Evolutionary conservation across 179 eudicot genomes (phyloP).

Genomic region (Pouteria campechiana): DNA sequence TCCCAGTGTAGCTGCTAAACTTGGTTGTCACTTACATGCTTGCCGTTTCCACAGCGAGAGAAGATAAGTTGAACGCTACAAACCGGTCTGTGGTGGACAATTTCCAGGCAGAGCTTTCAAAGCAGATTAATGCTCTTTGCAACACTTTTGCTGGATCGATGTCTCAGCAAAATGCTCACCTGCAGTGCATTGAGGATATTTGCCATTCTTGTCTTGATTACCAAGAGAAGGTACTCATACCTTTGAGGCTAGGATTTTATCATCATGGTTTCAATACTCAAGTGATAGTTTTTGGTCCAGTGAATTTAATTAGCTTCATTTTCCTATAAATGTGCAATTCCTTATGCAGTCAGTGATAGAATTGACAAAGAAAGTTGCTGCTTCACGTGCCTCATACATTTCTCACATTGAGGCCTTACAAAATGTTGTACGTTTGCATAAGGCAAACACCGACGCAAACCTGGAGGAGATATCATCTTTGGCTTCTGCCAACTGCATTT

Average conservation of each 20-base stretch:
- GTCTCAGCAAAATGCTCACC: slow-evolving; percentile 65
- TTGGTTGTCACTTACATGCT: neutral
- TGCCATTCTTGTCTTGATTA: slow-evolving; percentile 58
- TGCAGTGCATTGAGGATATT: slow-evolving; percentile 57
- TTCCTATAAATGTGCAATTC: neutral
- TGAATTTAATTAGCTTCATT: too few species aligned
- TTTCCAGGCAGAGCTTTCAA: slow-evolving; percentile 58
- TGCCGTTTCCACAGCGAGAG: slow-evolving; percentile 46
- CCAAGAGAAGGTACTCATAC: slow-evolving; percentile 54
- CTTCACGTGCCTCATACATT: slow-evolving; percentile 45
- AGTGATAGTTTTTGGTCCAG: too few species aligned
- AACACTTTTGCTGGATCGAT: slow-evolving; percentile 52
- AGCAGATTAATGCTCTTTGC: slow-evolving; percentile 52
- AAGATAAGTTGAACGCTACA: slow-evolving; percentile 68
- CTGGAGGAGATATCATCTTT: slow-evolving; percentile 72
- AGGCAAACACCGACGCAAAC: slow-evolving; percentile 63
- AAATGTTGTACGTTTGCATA: slow-evolving; percentile 90
- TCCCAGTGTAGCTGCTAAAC: neutral
- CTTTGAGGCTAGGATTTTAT: too few species aligned
- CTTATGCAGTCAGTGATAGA: slow-evolving; percentile 40
- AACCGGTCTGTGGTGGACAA: slow-evolving; percentile 68
- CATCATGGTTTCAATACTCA: too few species aligned
- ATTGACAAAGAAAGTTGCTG: slow-evolving; percentile 58
- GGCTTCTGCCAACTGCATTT: slow-evolving; percentile 42
- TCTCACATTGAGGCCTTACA: slow-evolving; percentile 88